Percentiles rank a stretch among this genome's conserved stretches.
Evolutionary conservation across 139 green algal species (phyloP).

Genomic region (Pseudopediastrum boryanum): DNA sequence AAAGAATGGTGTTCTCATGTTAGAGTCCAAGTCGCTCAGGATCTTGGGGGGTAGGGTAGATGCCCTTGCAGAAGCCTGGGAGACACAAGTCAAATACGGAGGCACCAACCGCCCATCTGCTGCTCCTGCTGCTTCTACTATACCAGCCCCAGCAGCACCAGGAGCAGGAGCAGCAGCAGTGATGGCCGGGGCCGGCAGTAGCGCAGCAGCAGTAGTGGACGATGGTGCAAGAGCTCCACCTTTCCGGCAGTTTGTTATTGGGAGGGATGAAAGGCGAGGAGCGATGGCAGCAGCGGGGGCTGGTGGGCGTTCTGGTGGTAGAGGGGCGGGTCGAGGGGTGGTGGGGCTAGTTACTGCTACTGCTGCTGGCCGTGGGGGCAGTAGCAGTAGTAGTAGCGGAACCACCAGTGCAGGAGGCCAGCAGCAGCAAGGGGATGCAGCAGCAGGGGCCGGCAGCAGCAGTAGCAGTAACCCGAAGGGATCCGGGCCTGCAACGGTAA

Average conservation of each 20-base stretch:
- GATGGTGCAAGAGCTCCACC: slow-evolving; percentile 21
- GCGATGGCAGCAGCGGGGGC: background rate
- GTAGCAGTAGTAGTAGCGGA: background rate
- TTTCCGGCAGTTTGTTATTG: slow-evolving; percentile 27
- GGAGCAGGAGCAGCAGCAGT: slow-evolving; percentile 10
- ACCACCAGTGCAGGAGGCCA: background rate
- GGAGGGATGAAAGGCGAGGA: background rate
- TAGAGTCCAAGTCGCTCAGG: slow-evolving; percentile 2
- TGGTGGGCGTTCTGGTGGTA: no score
- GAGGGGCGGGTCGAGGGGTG: no score
- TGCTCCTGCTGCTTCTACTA: background rate
- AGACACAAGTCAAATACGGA: slow-evolving; percentile 8
- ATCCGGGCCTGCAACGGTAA: background rate
- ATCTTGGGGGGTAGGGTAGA: slow-evolving; percentile 35
- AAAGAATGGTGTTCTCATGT: slow-evolving; percentile 8
- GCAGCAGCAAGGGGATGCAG: background rate
- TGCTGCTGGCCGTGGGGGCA: background rate
- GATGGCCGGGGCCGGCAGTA: background rate
- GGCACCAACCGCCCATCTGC: slow-evolving; percentile 19
- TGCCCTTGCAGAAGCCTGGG: slow-evolving; percentile 23
- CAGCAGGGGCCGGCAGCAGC: background rate
- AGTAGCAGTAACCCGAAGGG: background rate
- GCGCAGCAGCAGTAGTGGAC: background rate
- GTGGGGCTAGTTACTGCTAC: no score
- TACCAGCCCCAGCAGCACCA: slow-evolving; percentile 12